Percentiles rank a stretch among this genome's conserved stretches.
These are phyloP conservation scores for Oryza glumipatula DNA, from an alignment of 176 grass and related monocot species.

Conservation along the genomic window DNA sequence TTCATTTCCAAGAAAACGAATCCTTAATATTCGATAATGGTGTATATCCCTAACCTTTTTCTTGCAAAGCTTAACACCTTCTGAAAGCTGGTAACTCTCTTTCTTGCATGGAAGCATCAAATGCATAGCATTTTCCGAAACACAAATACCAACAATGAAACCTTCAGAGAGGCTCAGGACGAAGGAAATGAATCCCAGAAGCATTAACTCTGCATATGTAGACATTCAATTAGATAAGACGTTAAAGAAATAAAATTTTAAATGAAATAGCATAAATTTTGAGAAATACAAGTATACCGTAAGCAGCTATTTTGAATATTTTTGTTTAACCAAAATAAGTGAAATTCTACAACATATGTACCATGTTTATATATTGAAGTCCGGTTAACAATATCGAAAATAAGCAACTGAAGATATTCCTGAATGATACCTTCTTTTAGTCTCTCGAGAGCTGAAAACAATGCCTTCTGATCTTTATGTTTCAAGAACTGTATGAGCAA, in stretches of 20 bases:
- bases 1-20: background rate
- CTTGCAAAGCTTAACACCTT: conserved; percentile 46
- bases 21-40: conserved; percentile 3
- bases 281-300: background rate
- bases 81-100: conserved; percentile 4
- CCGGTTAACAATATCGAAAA: background rate
- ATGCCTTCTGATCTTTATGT: conserved; percentile 50
- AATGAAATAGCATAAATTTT: background rate
- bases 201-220: conserved; percentile 84
- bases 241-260: conserved; percentile 20
- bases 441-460: conserved; percentile 70
- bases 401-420: background rate
- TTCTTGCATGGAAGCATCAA: conserved; percentile 84
- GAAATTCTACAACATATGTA: background rate
- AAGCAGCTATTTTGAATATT: conserved; percentile 2
- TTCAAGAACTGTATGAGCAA: conserved; percentile 53
- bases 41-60: conserved; percentile 49
- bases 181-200: conserved; percentile 96
- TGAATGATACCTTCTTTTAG: conserved; percentile 71
- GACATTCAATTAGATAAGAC: conserved; percentile 20
- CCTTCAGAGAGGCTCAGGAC: conserved; percentile 71
- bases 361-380: background rate
- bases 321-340: background rate
- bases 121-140: conserved; percentile 50
- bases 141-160: conserved; percentile 65